Evolutionary conservation across 208 protist species (phyloP).

Genomic region (Trypanosoma avium): DNA sequence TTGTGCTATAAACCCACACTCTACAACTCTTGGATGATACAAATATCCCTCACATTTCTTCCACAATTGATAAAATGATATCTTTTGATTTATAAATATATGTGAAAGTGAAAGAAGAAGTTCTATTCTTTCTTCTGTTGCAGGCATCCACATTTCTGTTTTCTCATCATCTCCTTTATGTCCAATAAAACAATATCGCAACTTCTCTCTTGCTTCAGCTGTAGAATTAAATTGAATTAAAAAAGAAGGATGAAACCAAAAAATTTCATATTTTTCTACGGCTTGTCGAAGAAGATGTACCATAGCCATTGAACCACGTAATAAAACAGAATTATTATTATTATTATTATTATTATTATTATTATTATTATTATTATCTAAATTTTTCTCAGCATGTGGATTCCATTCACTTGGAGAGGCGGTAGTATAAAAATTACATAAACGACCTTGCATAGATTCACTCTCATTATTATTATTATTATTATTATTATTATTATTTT

Average conservation of each 20-base stretch:
- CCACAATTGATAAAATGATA: slow-evolving; percentile 60
- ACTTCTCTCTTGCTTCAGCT: slow-evolving; percentile 32
- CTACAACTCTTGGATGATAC: slow-evolving; percentile 28
- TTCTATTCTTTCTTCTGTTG: slow-evolving; percentile 47
- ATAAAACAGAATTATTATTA: slow-evolving; percentile 12
- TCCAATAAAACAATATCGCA: slow-evolving; percentile 62
- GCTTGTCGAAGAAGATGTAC: slow-evolving; percentile 59
- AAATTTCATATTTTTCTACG: slow-evolving; percentile 52
- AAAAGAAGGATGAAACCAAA: slow-evolving; percentile 64
- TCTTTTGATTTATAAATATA: slow-evolving; percentile 20
- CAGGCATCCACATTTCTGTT: slow-evolving; percentile 79
- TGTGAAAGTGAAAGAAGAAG: slow-evolving; percentile 55
- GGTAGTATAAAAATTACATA: slow-evolving; percentile 57
- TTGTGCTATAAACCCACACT: slow-evolving; percentile 46
- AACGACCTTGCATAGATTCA: no score
- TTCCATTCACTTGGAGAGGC: neutral
- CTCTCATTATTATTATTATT: no score
- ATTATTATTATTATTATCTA: neutral
- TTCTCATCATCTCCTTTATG: slow-evolving; percentile 41
- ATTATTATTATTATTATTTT: neutral
- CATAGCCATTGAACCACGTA: slow-evolving; percentile 84
- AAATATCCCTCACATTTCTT: slow-evolving; percentile 39
- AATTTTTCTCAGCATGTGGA: neutral
- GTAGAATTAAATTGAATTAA: slow-evolving; percentile 37
- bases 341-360: neutral